phyloP scores from a whole-genome alignment of 306 rosid genomes.

The Alnus glutinosa region DNA sequence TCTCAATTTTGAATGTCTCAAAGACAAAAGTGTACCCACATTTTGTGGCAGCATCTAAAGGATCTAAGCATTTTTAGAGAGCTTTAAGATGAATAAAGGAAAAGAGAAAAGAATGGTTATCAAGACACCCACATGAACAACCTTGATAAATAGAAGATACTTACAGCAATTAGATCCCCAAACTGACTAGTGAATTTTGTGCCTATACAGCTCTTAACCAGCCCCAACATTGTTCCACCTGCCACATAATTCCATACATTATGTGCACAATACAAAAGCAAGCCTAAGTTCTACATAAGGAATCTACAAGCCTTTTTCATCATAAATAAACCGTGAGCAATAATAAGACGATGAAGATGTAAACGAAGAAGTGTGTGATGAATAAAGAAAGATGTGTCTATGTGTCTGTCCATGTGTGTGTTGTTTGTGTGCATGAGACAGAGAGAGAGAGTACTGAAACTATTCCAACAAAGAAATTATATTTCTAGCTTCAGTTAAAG shows the following conservation, averaged over 20 bases:
- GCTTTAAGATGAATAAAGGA: background rate
- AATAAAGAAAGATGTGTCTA: background rate
- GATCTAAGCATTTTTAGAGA: background rate
- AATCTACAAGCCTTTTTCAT: background rate
- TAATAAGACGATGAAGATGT: background rate
- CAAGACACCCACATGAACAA: background rate
- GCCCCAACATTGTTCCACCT: constrained; percentile 85
- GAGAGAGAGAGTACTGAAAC: background rate
- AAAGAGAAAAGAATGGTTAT: constrained; percentile 16
- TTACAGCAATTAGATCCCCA: constrained; percentile 96
- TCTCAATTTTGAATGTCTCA: background rate
- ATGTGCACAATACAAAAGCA: constrained; percentile 13
- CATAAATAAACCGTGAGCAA: background rate
- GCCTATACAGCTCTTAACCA: constrained; percentile 94
- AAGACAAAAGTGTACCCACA: background rate
- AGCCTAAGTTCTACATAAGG: background rate
- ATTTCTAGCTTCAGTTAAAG: background rate
- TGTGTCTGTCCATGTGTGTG: background rate
- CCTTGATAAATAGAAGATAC: constrained; percentile 34
- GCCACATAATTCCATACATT: constrained; percentile 38
- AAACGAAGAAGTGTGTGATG: too few species aligned
- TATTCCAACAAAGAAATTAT: background rate
- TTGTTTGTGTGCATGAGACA: background rate
- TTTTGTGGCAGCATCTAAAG: background rate
- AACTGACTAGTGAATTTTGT: constrained; percentile 95